These are phyloP conservation scores for Ceratocystis cubensis DNA, from an alignment of 2,329 filamentous ascomycete species.

Conservation along the genomic window DNA sequence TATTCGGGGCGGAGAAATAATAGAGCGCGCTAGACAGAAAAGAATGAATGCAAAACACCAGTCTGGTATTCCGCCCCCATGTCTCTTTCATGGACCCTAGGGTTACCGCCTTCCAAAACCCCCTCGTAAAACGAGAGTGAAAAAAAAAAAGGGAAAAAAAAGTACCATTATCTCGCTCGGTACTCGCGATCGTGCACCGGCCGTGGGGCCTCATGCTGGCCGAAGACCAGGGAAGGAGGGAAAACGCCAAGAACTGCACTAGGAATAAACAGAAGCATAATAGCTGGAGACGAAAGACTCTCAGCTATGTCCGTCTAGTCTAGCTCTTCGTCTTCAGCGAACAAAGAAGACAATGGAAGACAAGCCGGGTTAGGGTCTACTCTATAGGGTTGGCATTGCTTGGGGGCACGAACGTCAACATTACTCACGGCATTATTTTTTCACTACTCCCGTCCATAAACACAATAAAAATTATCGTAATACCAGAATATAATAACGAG, in stretches of 20 bases:
- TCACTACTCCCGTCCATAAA: too few relatives aligned
- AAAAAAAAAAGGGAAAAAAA: background rate
- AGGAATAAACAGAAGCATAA: background rate
- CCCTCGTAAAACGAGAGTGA: background rate
- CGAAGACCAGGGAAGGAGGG: background rate
- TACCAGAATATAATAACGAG: too few relatives aligned
- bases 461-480: too few relatives aligned
- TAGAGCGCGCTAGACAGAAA: too few relatives aligned
- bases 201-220: background rate
- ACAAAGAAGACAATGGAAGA: background rate
- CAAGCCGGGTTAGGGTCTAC: background rate
- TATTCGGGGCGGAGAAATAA: too few relatives aligned
- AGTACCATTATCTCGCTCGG: conserved; percentile 5
- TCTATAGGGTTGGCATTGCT: too few relatives aligned
- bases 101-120: background rate
- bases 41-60: too few relatives aligned
- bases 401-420: too few relatives aligned
- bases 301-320: background rate
- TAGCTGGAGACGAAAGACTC: background rate
- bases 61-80: too few relatives aligned
- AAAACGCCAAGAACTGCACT: background rate
- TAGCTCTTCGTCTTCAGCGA: background rate
- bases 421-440: too few relatives aligned
- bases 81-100: background rate
- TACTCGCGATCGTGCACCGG: conserved; percentile 1